Evolutionary conservation across 345 rosid species (phyloP).

Genomic region (Euphorbia lathyris): DNA sequence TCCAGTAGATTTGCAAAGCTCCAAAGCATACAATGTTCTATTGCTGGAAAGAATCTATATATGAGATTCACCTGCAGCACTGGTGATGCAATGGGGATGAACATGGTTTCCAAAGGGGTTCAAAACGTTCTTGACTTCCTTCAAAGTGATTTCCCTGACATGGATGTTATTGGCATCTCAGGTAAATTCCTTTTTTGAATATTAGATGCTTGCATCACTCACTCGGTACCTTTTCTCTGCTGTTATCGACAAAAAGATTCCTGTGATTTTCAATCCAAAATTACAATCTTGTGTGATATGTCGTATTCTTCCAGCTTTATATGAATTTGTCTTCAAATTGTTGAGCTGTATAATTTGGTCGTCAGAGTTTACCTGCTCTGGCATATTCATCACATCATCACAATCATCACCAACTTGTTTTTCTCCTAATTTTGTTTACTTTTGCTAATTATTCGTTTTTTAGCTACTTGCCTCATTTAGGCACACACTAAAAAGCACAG

Average conservation of each 20-base stretch:
- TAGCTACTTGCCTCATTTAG: neutral
- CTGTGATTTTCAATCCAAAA: neutral
- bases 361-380: neutral
- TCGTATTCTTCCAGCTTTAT: neutral
- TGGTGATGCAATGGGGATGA: slow-evolving; percentile 98
- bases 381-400: neutral
- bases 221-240: neutral
- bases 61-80: slow-evolving; percentile 74
- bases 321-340: neutral
- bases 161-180: slow-evolving; percentile 79
- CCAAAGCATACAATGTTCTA: slow-evolving; percentile 50
- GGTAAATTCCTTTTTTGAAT: slow-evolving; percentile 33
- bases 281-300: neutral
- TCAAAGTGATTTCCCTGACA: slow-evolving; percentile 72
- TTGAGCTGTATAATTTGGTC: neutral
- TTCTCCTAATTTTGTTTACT: neutral
- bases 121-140: slow-evolving; percentile 85
- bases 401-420: neutral
- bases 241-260: neutral
- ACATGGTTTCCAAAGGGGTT: slow-evolving; percentile 92
- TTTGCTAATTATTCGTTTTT: neutral
- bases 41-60: slow-evolving; percentile 89
- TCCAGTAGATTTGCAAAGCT: slow-evolving; percentile 78
- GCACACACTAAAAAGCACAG: neutral
- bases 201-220: neutral